Evolutionary conservation across 2,329 filamentous ascomycete species (phyloP), one percentile per base, ranked within the genome.

Genomic region (Lecanicillium sp.): DNA sequence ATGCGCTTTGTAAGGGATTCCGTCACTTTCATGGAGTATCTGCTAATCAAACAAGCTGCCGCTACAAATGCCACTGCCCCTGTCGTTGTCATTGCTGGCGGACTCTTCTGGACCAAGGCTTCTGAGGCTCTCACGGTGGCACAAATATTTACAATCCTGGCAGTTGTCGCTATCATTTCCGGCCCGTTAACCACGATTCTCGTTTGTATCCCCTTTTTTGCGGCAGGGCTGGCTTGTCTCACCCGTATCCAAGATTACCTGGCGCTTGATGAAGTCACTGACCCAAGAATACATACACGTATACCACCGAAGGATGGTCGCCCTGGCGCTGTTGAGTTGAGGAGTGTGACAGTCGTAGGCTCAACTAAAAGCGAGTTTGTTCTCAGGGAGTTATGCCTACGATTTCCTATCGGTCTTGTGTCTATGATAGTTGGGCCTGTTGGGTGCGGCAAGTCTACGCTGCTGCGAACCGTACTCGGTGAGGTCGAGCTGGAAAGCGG

Each of bases 1-100:
- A 29, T 29, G 35, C 25, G 9, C n/a, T 29, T 5, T 5, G 35
- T 37, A 22, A 29, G 25, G 74, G 69, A 41, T 55, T n/a, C n/a
- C n/a, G n/a, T n/a, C n/a, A n/a, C n/a, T n/a, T n/a, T n/a, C n/a
- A n/a, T n/a, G n/a, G n/a, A n/a, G n/a, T n/a, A n/a, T n/a, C n/a
- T 25, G 11, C 22, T 25, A 11, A 11, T 11, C 22, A 11, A 25
- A 25, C 22, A 25, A n/a, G 22, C 22, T 33, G 39, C 34, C 17
- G 25, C 37, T 27, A 28, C 34, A 8, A 30, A 29, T 5, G 18
- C 20, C 17, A 30, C 37, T n/a, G 37, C 39, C 7, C 39, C 39
- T 3, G 39, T 41, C 12, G 17, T 41, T 15, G 39, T 41, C 18
- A 35, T 41, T 10, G 39, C 39, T 9, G 39, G 39, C 14, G 39